phyloP scores from a whole-genome alignment of 1,139 yeast species.

The Kodamaea arcana region DNA sequence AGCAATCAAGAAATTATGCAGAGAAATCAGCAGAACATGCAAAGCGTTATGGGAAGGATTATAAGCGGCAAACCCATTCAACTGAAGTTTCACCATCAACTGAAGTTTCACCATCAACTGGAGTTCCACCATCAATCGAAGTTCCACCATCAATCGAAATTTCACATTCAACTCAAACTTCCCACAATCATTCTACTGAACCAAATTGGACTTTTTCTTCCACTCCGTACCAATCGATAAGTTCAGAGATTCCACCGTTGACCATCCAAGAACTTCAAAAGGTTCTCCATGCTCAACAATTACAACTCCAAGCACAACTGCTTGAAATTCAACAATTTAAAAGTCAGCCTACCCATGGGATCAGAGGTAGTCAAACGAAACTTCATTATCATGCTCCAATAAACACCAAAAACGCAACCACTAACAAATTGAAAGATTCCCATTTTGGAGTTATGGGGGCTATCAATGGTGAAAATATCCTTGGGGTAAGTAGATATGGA shows the following conservation, averaged over 20 bases:
- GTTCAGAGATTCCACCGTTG: no score
- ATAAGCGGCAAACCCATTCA: no score
- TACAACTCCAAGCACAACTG: background rate
- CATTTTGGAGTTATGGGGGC: slow-evolving; percentile 22
- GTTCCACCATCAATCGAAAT: no score
- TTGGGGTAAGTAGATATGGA: slow-evolving; percentile 25
- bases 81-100: background rate
- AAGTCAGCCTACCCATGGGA: background rate
- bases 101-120: background rate
- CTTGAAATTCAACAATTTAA: background rate
- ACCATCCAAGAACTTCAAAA: background rate
- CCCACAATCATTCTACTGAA: background rate
- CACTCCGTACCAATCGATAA: background rate
- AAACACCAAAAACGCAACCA: slow-evolving; percentile 15
- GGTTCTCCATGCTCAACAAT: background rate
- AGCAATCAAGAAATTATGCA: no score
- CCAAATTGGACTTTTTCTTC: background rate
- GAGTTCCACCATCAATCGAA: background rate
- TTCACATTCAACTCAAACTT: background rate
- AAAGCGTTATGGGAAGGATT: background rate
- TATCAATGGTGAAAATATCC: slow-evolving; percentile 19
- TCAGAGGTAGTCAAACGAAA: background rate
- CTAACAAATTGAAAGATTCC: slow-evolving; percentile 18
- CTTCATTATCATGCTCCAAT: slow-evolving; percentile 12
- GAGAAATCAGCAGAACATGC: background rate